Evolutionary conservation across 495 filamentous ascomycete species (phyloP), one percentile per base, ranked within the genome.

Genomic region (Tuber umbilicatum): DNA sequence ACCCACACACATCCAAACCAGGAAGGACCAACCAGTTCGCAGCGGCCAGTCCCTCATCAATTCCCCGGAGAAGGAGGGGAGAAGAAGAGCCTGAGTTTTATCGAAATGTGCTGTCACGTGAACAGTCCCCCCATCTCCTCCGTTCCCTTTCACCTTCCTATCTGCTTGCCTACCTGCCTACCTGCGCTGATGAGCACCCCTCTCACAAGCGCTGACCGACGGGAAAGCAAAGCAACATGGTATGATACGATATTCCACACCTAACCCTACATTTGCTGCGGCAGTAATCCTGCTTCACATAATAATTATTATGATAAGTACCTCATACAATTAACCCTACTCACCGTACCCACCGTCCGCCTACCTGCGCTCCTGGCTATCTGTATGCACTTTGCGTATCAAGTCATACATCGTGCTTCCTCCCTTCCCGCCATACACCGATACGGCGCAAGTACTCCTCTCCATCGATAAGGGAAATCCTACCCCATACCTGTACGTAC

Each of bases 21-120:
- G 50, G 50, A 55, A 55, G 50, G 50, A 55, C 50, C 23, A 55
- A 55, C 50, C 50, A 55, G 50, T 55, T 55, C n/a, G 50, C 50
- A 27, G 23, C 23, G 23, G 23, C 50, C 50, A 19, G n/a, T 55
- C 23, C 10, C 50, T 14, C 4, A 10, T 27, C 27, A 55, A 55
- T 55, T 55, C n/a, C n/a, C 23, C 50, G 50, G 50, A 27, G 50
- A 27, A 27, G 27, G 10, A 55, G 47, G 23, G 23, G n/a, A 55
- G 45, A 43, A 43, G 45, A n/a, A 50, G 45, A 21, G 7, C 45
- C 21, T 50, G 45, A n/a, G 45, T n/a, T 50, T 27, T 55, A 55
- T 7, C 50, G 50, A 55, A 55, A 55, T 27, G 50, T 55, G 50
- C 50, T 55, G n/a, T 55, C 50, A 55, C 50, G 50, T 55, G 50